Conservation (phyloP, 768 basidiomycete species). For the Lenzites betulinus region DNA sequence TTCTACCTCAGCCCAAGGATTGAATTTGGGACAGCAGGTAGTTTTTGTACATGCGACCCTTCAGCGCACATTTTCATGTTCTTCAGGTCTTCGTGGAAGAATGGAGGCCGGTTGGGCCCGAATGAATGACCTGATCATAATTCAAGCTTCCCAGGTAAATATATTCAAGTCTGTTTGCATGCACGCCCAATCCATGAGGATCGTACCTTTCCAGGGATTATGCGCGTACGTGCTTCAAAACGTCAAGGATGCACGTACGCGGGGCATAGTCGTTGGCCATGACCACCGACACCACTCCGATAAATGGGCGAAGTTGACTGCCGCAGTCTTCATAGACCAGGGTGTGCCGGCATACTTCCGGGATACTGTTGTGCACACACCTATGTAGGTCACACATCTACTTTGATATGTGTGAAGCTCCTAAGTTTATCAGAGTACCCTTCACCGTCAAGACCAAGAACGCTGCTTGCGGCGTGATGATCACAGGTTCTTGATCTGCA, state of each 20-base stretch:
- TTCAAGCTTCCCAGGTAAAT: slow-evolving; percentile 78
- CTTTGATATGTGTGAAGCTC: background rate
- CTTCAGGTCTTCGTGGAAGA: slow-evolving; percentile 66
- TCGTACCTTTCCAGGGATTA: slow-evolving; percentile 59
- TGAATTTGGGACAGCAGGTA: slow-evolving; percentile 87
- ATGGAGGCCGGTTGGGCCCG: slow-evolving; percentile 93
- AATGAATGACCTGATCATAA: slow-evolving; percentile 86
- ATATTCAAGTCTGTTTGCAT: background rate
- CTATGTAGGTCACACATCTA: slow-evolving; percentile 48
- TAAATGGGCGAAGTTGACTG: slow-evolving; percentile 76
- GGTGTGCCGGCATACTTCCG: slow-evolving; percentile 72
- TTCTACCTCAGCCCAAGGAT: slow-evolving; percentile 58
- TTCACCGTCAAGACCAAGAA: slow-evolving; percentile 66
- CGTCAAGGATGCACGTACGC: slow-evolving; percentile 51
- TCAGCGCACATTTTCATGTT: background rate
- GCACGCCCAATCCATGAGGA: background rate
- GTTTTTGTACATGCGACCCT: background rate
- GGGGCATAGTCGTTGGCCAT: slow-evolving; percentile 82
- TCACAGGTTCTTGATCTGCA: slow-evolving; percentile 59
- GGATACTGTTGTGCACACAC: slow-evolving; percentile 75
- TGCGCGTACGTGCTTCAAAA: slow-evolving; percentile 66
- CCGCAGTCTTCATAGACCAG: slow-evolving; percentile 63
- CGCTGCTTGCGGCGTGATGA: slow-evolving; percentile 87
- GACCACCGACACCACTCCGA: slow-evolving; percentile 85
- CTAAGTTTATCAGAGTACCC: slow-evolving; percentile 59